Evolutionary conservation across 768 basidiomycete genomes (phyloP).

Genomic region (Lentinula sp.): DNA sequence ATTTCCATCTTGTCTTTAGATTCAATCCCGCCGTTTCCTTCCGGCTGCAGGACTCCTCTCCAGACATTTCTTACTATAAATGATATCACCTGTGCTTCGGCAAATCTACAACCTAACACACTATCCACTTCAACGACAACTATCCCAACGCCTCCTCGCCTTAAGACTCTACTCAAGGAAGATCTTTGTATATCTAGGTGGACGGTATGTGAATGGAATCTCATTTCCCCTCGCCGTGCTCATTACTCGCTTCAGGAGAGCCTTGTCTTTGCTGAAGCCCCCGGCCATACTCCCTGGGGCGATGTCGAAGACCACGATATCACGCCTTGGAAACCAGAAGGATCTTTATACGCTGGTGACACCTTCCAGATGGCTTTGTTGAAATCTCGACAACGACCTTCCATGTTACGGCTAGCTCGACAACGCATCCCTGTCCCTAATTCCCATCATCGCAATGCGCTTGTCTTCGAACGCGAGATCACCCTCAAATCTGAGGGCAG

Average conservation of each 20-base stretch:
- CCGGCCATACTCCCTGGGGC: constrained; percentile 37
- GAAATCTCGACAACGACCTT: constrained; percentile 7
- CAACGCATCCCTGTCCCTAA: constrained; percentile 9
- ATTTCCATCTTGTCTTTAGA: constrained; percentile 20
- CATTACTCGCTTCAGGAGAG: constrained; percentile 16
- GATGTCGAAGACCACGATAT: constrained; percentile 13
- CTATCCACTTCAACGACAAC: constrained; percentile 18
- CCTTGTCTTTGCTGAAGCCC: constrained; percentile 21
- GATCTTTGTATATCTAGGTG: constrained; percentile 32
- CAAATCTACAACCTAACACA: not conserved
- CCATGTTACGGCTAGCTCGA: not conserved
- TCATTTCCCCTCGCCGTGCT: not conserved
- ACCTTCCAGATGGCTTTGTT: constrained; percentile 18
- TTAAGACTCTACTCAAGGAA: constrained; percentile 31
- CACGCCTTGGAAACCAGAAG: constrained; percentile 32
- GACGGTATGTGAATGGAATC: constrained; percentile 24
- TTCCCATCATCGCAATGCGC: constrained; percentile 17
- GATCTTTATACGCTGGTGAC: constrained; percentile 29
- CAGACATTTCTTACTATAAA: constrained; percentile 22
- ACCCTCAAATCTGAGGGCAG: constrained; percentile 21
- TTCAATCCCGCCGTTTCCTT: constrained; percentile 24
- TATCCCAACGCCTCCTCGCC: constrained; percentile 31
- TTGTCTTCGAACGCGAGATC: constrained; percentile 30
- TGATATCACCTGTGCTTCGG: constrained; percentile 12
- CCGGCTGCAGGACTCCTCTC: constrained; percentile 17